These are phyloP conservation scores for Boechera divaricarpa DNA, from an alignment of 345 rosid genomes.

Conservation along the genomic window DNA sequence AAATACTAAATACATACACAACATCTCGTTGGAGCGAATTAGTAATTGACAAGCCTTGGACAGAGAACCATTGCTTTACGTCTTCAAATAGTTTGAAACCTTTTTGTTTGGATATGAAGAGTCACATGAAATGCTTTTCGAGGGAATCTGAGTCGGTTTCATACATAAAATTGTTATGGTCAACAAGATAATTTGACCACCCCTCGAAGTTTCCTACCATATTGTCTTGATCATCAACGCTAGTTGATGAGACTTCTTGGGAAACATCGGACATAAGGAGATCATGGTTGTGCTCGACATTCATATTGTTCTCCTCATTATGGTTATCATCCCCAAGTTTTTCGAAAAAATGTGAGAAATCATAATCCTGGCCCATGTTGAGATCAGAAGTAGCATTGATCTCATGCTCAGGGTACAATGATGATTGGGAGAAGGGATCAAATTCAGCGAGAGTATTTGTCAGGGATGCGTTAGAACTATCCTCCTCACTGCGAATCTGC, in stretches of 20 bases:
- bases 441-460: constrained; percentile 12
- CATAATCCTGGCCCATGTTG: constrained; percentile 20
- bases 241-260: constrained; percentile 47
- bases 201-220: constrained; percentile 32
- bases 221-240: constrained; percentile 45
- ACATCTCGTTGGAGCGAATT: not conserved
- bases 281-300: constrained; percentile 22
- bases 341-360: constrained; percentile 40
- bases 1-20: constrained; percentile 11
- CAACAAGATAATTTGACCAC: constrained; percentile 42
- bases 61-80: constrained; percentile 14
- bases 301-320: constrained; percentile 32
- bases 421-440: constrained; percentile 27
- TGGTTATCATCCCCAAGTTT: constrained; percentile 19
- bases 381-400: constrained; percentile 34
- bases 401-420: constrained; percentile 36
- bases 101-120: constrained; percentile 20
- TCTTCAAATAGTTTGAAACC: constrained; percentile 17
- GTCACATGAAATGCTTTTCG: constrained; percentile 26
- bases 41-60: not conserved
- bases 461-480: constrained; percentile 22
- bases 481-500: constrained; percentile 23
- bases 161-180: constrained; percentile 25
- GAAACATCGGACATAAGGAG: constrained; percentile 39
- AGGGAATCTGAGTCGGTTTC: constrained; percentile 40